Percentiles rank a stretch among this genome's conserved stretches.
Conservation (phyloP, 164 flowering plant species). For the Stephania yunnanensis region DNA sequence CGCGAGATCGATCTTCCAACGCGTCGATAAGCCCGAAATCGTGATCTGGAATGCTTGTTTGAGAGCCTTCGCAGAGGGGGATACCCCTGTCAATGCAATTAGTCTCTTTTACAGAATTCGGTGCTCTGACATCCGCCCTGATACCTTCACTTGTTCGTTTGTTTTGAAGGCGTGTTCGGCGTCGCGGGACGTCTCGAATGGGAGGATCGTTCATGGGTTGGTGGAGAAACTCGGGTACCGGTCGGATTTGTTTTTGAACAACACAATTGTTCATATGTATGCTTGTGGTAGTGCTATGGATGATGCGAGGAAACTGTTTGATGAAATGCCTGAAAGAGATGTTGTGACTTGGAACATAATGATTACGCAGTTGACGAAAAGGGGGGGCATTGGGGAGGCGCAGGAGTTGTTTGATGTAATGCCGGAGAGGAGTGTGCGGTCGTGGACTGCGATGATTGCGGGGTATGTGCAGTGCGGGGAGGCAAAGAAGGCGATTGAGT, state of each 20-base stretch:
- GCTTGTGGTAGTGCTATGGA: conserved; percentile 33
- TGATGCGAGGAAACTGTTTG: conserved; percentile 44
- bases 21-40: conserved; percentile 19
- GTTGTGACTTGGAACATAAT: conserved; percentile 62
- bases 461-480: conserved; percentile 57
- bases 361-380: conserved; percentile 47
- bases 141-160: conserved; percentile 54
- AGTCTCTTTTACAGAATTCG: conserved; percentile 36
- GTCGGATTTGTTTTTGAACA: conserved; percentile 46
- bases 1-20: conserved; percentile 36
- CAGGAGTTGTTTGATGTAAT: conserved; percentile 40
- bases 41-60: conserved; percentile 51
- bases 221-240: conserved; percentile 56
- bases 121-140: conserved; percentile 28
- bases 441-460: conserved; percentile 62
- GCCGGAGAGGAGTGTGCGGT: conserved; percentile 57
- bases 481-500: conserved; percentile 45
- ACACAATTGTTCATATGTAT: conserved; percentile 51
- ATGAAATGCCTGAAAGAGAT: conserved; percentile 50
- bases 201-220: conserved; percentile 46
- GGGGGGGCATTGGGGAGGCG: conserved; percentile 37
- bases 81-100: conserved; percentile 41
- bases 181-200: conserved; percentile 28
- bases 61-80: conserved; percentile 42
- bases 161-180: conserved; percentile 55